A percentile compares a stretch with the other conserved stretches of the same genome.
These are phyloP conservation scores for Penicillium palitans DNA, from an alignment of 2,329 filamentous ascomycete species.

Conservation along the genomic window DNA sequence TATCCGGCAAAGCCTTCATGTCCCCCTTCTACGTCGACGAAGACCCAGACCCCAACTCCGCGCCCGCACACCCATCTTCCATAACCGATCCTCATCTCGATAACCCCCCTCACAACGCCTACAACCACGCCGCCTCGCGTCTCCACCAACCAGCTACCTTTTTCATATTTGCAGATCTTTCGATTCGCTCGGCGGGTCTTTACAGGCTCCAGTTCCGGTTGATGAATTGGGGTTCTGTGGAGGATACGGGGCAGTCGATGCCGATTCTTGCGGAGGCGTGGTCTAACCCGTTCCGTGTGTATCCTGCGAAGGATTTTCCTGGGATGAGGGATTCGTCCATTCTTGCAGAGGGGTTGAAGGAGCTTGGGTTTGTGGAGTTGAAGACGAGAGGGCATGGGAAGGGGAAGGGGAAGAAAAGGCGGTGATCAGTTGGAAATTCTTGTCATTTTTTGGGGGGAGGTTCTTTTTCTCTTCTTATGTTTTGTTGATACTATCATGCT, in stretches of 20 bases:
- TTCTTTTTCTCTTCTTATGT: background rate
- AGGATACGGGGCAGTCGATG: constrained; percentile 38
- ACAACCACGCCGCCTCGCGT: constrained; percentile 16
- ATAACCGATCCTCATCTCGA: constrained; percentile 1
- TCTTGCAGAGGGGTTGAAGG: constrained; percentile 42
- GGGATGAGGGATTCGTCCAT: constrained; percentile 45
- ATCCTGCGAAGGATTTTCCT: constrained; percentile 47
- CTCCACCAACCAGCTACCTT: constrained; percentile 42
- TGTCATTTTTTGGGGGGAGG: too few species aligned
- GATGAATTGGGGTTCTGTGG: constrained; percentile 43
- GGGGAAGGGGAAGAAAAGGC: constrained; percentile 35
- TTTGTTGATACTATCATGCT: background rate
- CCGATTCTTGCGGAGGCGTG: constrained; percentile 43
- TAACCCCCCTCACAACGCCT: background rate
- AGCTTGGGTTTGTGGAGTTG: constrained; percentile 44
- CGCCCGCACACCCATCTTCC: constrained; percentile 40
- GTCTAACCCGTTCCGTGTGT: constrained; percentile 46
- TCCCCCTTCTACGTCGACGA: constrained; percentile 45
- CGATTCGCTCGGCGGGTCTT: constrained; percentile 46
- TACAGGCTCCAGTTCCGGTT: constrained; percentile 50
- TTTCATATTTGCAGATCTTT: constrained; percentile 52
- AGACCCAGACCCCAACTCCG: constrained; percentile 46
- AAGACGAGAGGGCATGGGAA: constrained; percentile 42
- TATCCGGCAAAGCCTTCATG: constrained; percentile 44
- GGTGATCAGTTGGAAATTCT: constrained; percentile 2